Base-by-base conservation (phyloP, 2,329 filamentous ascomycete species). In the Ascochyta lentis region DNA sequence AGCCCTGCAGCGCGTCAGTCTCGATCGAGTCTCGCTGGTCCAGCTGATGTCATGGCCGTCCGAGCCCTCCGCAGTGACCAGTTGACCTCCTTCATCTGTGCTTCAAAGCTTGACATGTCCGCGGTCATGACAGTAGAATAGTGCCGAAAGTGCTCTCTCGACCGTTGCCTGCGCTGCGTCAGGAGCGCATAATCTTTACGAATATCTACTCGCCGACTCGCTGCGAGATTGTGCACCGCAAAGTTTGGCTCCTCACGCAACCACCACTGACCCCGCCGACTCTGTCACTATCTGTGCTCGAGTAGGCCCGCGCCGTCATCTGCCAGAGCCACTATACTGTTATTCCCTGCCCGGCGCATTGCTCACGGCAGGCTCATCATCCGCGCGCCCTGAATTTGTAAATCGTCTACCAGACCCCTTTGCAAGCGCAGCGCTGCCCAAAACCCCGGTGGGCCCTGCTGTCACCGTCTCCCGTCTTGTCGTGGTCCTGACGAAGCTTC, bases 391-490 rank as follows among this genome's bases (percentile, higher is more conserved):
- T 60, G 62, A 38, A 60, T 55, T 67, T 59, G 60, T 58, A 56
- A 51, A 46, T 42, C 13, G 6, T 19, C 41, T 31, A 22, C 26
- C 41, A 43, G 27, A 31, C 42, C 42, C n/a, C 29, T n/a, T 12
- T 8, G 24, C 15, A 24, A 29, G 34, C 45, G 49, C 34, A 46
- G 34, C 41, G 27, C 27, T 12, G 48, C 59, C 61, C 63, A 67
- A 65, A 71, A 65, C 67, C 66, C 61, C 64, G 66, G 60, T 63
- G 61, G 52, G 65, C 66, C 68, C 63, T 70, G 66, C 60, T 49
- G 23, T 54, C n/a, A 41, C 13, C 24, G 16, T 44, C 31, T 55
- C 59, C 60, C 56, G 62, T 61, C 56, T 31, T 56, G 46, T 58
- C 56, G 49, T 61, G 56, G 62, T 56, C 58, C 63, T 65, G 64